Evolutionary conservation across 805 yeast species (phyloP).

Genomic region (Candida coleopterorum): DNA sequence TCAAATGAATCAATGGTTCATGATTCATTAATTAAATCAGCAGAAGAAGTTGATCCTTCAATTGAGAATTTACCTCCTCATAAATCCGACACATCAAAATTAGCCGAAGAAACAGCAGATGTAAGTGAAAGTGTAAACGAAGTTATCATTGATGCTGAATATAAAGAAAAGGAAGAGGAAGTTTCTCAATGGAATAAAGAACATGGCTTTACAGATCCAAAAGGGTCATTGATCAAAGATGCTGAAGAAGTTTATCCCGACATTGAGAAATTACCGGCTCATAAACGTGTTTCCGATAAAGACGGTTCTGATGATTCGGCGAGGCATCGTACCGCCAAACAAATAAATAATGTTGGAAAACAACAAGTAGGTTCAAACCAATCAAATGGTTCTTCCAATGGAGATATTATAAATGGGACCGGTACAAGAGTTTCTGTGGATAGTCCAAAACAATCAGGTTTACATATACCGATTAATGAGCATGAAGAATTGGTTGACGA

Average conservation of each 20-base stretch:
- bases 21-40: slow-evolving; percentile 23
- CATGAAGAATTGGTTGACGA: slow-evolving; percentile 3
- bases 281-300: slow-evolving; percentile 8
- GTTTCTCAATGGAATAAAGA: slow-evolving; percentile 24
- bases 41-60: slow-evolving; percentile 16
- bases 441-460: background rate
- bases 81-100: background rate
- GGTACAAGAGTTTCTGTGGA: slow-evolving; percentile 9
- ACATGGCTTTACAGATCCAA: slow-evolving; percentile 18
- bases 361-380: slow-evolving; percentile 1
- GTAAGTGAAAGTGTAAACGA: background rate
- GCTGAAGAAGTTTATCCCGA: slow-evolving; percentile 19
- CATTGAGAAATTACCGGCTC: slow-evolving; percentile 13
- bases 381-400: slow-evolving; percentile 3
- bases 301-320: background rate
- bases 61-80: slow-evolving; percentile 13
- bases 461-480: slow-evolving; percentile 1
- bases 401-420: slow-evolving; percentile 8
- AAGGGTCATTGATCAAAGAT: slow-evolving; percentile 22
- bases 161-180: slow-evolving; percentile 18
- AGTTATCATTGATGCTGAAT: background rate
- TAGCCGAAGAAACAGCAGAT: background rate
- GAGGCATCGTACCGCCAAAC: too few relatives aligned
- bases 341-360: too few relatives aligned
- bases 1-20: slow-evolving; percentile 24